phyloP scores from a whole-genome alignment of 345 rosid genomes.

The Eucalyptus caleyi region DNA sequence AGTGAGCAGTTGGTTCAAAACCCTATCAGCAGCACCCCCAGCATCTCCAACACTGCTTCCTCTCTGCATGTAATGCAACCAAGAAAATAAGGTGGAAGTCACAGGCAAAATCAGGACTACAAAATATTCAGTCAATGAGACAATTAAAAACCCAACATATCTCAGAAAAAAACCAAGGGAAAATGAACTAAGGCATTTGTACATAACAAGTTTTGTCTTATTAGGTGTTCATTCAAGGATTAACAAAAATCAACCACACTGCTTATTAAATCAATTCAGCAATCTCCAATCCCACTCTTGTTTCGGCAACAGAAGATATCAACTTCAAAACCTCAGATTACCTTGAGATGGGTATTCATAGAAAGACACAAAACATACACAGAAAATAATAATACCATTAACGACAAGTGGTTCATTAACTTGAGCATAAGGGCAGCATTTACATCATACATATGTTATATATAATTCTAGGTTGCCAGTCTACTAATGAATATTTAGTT shows the following conservation, averaged over 20 bases:
- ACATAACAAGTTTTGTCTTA: background rate
- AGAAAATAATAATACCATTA: background rate
- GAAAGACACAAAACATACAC: background rate
- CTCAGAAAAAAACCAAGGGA: background rate
- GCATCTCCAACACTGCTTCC: slow-evolving; percentile 92
- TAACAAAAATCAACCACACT: background rate
- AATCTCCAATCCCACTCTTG: background rate
- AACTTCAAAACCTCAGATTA: background rate
- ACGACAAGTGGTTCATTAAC: background rate
- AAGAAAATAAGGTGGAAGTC: background rate
- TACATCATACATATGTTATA: background rate
- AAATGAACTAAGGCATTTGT: background rate
- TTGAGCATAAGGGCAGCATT: background rate
- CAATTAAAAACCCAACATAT: background rate
- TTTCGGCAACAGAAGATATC: background rate
- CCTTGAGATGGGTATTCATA: background rate
- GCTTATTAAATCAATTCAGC: background rate
- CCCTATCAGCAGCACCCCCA: slow-evolving; percentile 97
- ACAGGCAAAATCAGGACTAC: background rate
- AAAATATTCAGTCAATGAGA: background rate
- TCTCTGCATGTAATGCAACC: slow-evolving; percentile 33
- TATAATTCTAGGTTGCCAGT: background rate
- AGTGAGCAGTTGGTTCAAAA: slow-evolving; percentile 86
- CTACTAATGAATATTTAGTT: background rate
- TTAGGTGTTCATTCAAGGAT: background rate